Percentiles rank a stretch among this genome's conserved stretches.
phyloP scores from a whole-genome alignment of 192 early-diverging fungal genomes.

The Coemansia sp. region DNA sequence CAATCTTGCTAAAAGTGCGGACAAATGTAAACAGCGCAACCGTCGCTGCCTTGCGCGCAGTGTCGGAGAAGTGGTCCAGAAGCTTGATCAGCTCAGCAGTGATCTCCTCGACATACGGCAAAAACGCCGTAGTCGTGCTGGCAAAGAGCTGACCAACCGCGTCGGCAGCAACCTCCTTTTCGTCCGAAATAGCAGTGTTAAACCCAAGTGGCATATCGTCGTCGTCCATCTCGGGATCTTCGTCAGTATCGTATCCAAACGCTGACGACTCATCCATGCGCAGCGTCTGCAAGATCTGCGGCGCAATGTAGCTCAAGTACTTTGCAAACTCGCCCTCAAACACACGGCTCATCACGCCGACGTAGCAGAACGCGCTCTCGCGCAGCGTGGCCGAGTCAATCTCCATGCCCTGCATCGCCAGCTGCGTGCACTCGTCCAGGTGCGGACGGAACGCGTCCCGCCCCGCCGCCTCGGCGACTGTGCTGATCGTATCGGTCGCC shows the following conservation, averaged over 20 bases:
- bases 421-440: slow-evolving; percentile 69
- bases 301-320: slow-evolving; percentile 74
- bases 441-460: slow-evolving; percentile 77
- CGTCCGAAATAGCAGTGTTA: slow-evolving; percentile 82
- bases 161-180: slow-evolving; percentile 91
- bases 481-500: slow-evolving; percentile 80
- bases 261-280: slow-evolving; percentile 65
- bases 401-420: slow-evolving; percentile 77
- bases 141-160: slow-evolving; percentile 85
- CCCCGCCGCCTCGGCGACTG: slow-evolving; percentile 86
- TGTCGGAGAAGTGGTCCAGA: slow-evolving; percentile 76
- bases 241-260: slow-evolving; percentile 22
- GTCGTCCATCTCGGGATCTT: slow-evolving; percentile 46
- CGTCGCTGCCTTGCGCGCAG: slow-evolving; percentile 76
- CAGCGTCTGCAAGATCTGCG: slow-evolving; percentile 78
- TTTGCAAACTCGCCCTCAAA: slow-evolving; percentile 81
- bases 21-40: slow-evolving; percentile 74
- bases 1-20: slow-evolving; percentile 74
- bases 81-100: slow-evolving; percentile 67
- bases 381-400: slow-evolving; percentile 71
- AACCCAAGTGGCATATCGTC: slow-evolving; percentile 63
- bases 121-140: slow-evolving; percentile 68
- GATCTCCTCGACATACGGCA: slow-evolving; percentile 80
- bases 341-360: slow-evolving; percentile 77
- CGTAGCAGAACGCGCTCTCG: slow-evolving; percentile 86